phyloP scores from a whole-genome alignment of 2,329 filamentous ascomycete species.

The Chaetomiaceae sp. region DNA sequence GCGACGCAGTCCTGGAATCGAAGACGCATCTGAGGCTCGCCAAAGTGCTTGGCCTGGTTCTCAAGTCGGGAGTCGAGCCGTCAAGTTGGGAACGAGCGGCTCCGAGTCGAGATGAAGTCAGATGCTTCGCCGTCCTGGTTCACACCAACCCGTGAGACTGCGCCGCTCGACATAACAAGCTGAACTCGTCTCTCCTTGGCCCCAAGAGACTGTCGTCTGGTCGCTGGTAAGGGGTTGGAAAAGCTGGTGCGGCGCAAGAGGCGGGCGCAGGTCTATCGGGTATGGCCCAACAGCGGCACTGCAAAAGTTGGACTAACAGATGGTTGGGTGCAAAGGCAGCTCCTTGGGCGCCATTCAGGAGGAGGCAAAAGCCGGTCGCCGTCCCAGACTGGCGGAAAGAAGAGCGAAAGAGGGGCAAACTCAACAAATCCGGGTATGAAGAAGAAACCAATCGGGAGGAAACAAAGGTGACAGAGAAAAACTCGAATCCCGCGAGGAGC shows the following conservation, averaged over 20 bases:
- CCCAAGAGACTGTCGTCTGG: background rate
- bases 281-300: slow-evolving; percentile 3
- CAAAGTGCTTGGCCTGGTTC: background rate
- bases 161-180: background rate
- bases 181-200: background rate
- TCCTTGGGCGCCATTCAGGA: background rate
- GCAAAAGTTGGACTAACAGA: background rate
- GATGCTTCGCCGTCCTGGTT: background rate
- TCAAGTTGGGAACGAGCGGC: background rate
- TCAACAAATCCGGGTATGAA: background rate
- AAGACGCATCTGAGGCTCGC: background rate
- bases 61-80: background rate
- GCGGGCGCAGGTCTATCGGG: background rate
- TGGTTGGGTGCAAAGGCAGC: background rate
- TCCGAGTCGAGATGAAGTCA: background rate
- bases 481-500: background rate
- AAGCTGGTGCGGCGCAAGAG: slow-evolving; percentile 1
- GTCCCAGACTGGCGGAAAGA: background rate
- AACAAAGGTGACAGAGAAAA: background rate
- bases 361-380: background rate
- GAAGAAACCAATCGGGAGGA: background rate
- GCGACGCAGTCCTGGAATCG: background rate
- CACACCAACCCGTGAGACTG: background rate
- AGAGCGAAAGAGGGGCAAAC: background rate
- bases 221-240: background rate